Base-by-base conservation (phyloP, 2,329 filamentous ascomycete genomes). In the Scedosporium dehoogii region DNA sequence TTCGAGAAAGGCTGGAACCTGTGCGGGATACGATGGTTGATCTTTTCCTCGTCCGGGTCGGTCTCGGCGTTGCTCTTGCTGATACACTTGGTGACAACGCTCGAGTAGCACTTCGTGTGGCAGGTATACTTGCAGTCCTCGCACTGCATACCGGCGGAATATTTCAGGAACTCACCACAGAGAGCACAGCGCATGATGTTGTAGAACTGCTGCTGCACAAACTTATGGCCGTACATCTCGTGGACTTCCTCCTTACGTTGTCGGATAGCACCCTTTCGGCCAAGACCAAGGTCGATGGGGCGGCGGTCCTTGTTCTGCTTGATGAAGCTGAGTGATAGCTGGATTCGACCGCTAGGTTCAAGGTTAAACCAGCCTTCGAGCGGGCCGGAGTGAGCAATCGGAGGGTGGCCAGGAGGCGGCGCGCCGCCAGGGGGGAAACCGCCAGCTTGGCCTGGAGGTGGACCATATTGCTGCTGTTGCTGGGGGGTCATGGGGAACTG, bases 161-260 rank as follows among this genome's bases (percentile, higher is more conserved):
- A 97, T 73, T 97, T 99, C 77, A 99, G 88, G 72, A 99, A 97
- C 68, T 99, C 94, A 64, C 92, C 94, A 73, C 94, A 99, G 42
- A 97, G 86, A 14, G 94, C 94, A 76, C 94, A 99, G 65, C 94
- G 93, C 94, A 99, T 99, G 72, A 99, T 97, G 82, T 97, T 99
- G 86, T 97, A 99, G 76, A 99, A 99, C 74, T 97, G 94, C 74
- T 97, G 92, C 71, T 94, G 90, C 62, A 97, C 88, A 72, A 99
- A 99, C 78, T 97, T 99, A 86, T 99, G 94, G 58, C 94, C 94
- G 73, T 96, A 97, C 81, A 97, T 96, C 78, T 99, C 94, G 77
- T 97, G 91, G 4, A 99, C 88, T 71, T 97, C 92, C 75, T 99
- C 94, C 79, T 99, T 99, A 71, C 91, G 91, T 77, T 99, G 93